These are phyloP conservation scores for Globisporangium acanthophoron DNA, from an alignment of 352 stramenopile genomes.

Conservation along the genomic window DNA sequence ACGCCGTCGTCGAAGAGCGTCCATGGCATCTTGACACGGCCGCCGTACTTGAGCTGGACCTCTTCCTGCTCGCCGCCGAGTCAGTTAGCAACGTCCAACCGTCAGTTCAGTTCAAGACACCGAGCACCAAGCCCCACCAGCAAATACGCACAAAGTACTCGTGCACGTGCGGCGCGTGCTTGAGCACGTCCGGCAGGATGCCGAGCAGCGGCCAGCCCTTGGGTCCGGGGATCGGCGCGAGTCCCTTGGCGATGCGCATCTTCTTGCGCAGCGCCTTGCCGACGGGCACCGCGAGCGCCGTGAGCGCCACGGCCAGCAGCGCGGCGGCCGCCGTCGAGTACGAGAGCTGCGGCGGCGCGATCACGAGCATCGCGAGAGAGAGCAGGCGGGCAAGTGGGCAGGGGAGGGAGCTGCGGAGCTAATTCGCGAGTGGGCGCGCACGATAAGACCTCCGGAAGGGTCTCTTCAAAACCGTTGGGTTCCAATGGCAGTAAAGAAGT, in stretches of 20 bases:
- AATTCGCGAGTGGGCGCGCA: too few species aligned
- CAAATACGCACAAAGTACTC: conserved; percentile 11
- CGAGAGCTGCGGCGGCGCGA: background rate
- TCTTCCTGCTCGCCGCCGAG: conserved; percentile 18
- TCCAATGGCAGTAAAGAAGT: too few species aligned
- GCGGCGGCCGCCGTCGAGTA: background rate
- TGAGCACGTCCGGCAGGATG: conserved; percentile 6
- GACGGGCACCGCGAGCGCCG: background rate
- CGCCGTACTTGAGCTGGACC: conserved; percentile 30
- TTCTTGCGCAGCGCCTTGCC: conserved; percentile 7
- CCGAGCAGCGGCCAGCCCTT: conserved; percentile 7
- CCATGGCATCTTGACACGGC: conserved; percentile 60
- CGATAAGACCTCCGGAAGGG: too few species aligned
- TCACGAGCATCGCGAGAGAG: background rate
- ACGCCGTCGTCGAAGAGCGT: conserved; percentile 59
- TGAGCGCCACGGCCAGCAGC: conserved; percentile 4
- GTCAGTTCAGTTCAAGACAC: background rate
- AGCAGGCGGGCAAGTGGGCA: too few species aligned
- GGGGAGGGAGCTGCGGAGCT: too few species aligned
- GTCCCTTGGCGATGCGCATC: conserved; percentile 8
- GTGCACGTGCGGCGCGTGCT: conserved; percentile 6
- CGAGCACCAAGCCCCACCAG: background rate
- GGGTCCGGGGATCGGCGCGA: conserved; percentile 11
- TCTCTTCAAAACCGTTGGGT: too few species aligned
- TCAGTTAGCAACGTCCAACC: background rate